These are phyloP conservation scores for Tolypocladium pustulatum DNA, from an alignment of 2,329 filamentous ascomycete species.

Conservation along the genomic window DNA sequence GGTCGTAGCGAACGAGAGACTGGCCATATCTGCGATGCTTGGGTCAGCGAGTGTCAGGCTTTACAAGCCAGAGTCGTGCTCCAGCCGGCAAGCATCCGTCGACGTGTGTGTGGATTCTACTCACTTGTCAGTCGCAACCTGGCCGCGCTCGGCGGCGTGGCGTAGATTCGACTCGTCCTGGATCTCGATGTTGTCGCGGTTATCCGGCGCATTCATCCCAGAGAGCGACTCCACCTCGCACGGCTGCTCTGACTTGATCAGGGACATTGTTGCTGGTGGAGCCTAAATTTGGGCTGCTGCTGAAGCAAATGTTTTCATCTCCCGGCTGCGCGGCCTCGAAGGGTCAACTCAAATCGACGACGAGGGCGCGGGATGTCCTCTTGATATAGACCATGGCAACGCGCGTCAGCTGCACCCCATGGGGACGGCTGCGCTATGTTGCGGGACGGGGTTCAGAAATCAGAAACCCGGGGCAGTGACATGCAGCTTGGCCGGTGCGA, in stretches of 20 bases:
- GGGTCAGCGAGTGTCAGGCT: background rate
- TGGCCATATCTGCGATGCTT: slow-evolving; percentile 30
- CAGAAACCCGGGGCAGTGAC: background rate
- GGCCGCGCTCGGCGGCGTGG: slow-evolving; percentile 29
- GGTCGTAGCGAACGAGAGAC: slow-evolving; percentile 43
- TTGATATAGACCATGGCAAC: background rate
- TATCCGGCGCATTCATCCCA: background rate
- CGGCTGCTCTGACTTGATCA: background rate
- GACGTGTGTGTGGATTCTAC: background rate
- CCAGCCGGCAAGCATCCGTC: background rate
- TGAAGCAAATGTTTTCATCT: background rate
- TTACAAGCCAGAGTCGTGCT: background rate
- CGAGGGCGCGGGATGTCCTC: background rate
- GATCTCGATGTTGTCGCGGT: background rate
- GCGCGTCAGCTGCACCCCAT: background rate
- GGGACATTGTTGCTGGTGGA: background rate
- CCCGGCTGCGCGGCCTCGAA: background rate
- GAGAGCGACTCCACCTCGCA: background rate
- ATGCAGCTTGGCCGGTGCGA: background rate
- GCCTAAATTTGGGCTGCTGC: background rate
- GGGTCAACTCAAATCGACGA: background rate
- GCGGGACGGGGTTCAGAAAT: background rate
- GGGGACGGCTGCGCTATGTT: background rate
- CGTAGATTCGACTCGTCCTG: slow-evolving; percentile 3
- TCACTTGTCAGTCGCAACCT: slow-evolving; percentile 35